Percentiles rank a stretch among this genome's conserved stretches.
Evolutionary conservation across 257 asterid genomes (phyloP).

Genomic region (Fraxinus anomala): DNA sequence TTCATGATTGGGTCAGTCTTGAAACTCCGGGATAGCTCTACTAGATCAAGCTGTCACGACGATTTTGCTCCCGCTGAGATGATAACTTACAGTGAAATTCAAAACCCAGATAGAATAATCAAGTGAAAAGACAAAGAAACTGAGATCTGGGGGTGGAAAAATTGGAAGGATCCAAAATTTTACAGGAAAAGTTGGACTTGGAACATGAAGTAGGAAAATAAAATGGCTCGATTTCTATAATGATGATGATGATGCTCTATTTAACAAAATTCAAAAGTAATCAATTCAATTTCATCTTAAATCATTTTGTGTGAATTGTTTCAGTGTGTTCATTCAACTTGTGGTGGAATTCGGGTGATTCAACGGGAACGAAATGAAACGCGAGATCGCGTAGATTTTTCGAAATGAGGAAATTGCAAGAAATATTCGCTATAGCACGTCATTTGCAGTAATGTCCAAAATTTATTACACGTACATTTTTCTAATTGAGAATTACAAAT

Average conservation of each 20-base stretch:
- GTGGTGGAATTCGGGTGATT: neutral
- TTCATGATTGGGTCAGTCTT: conserved; percentile 68
- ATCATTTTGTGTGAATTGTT: neutral
- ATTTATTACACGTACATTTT: too few species aligned
- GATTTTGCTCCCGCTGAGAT: conserved; percentile 19
- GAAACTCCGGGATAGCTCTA: conserved; percentile 59
- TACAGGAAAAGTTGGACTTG: neutral
- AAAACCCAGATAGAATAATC: conserved; percentile 32
- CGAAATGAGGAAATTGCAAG: too few species aligned
- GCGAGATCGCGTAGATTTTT: too few species aligned
- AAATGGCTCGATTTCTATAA: conserved; percentile 12
- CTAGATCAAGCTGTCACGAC: conserved; percentile 57
- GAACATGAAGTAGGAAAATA: conserved; percentile 14
- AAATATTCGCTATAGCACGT: too few species aligned
- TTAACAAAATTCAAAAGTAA: conserved; percentile 15
- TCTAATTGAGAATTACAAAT: too few species aligned
- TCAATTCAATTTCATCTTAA: conserved; percentile 6
- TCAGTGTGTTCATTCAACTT: neutral
- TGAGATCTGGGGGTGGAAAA: conserved; percentile 36
- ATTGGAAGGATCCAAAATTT: conserved; percentile 17
- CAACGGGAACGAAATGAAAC: conserved; percentile 8
- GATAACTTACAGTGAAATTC: conserved; percentile 29
- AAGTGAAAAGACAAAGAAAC: conserved; percentile 10
- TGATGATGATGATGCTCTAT: conserved; percentile 15
- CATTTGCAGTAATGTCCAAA: too few species aligned